Conservation (phyloP, 1,284 basidiomycete genomes). For the Lentinus polychrous region DNA sequence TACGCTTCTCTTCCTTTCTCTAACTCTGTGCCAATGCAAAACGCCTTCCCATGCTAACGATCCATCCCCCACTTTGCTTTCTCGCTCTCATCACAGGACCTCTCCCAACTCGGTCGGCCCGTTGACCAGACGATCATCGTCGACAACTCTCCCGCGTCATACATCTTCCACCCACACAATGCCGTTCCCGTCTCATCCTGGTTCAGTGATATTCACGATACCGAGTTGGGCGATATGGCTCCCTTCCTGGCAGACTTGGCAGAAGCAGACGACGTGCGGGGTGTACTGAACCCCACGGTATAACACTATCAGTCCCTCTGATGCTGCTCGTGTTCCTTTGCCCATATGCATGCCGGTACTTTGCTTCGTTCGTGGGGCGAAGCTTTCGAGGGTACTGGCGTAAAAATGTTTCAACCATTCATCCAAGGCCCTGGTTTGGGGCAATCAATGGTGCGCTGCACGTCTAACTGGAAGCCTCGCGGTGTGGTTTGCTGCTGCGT, state of each 20-base stretch:
- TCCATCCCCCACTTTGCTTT: background rate
- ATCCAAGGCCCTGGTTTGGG: too few relatives aligned
- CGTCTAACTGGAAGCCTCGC: too few relatives aligned
- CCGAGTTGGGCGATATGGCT: conserved; percentile 90
- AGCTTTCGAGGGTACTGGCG: too few relatives aligned
- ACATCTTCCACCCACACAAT: conserved; percentile 99
- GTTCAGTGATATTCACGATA: conserved; percentile 98
- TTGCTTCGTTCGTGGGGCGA: too few relatives aligned
- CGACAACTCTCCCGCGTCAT: conserved; percentile 97
- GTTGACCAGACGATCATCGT: conserved; percentile 94
- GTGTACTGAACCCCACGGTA: conserved; percentile 78
- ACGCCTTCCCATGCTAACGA: background rate
- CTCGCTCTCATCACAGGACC: conserved; percentile 53
- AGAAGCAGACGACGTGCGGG: conserved; percentile 83
- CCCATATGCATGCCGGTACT: too few relatives aligned
- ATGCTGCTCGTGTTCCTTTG: background rate
- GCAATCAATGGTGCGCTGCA: too few relatives aligned
- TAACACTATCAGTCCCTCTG: conserved; percentile 29
- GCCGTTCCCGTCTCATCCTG: conserved; percentile 98
- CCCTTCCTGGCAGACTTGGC: conserved; percentile 89
- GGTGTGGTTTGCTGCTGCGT: too few relatives aligned
- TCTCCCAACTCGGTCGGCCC: conserved; percentile 91
- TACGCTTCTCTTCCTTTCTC: conserved; percentile 35
- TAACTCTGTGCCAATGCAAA: background rate
- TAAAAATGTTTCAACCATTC: too few relatives aligned